phyloP scores from a whole-genome alignment of 352 stramenopile species.

The Globisporangium spiculum region DNA sequence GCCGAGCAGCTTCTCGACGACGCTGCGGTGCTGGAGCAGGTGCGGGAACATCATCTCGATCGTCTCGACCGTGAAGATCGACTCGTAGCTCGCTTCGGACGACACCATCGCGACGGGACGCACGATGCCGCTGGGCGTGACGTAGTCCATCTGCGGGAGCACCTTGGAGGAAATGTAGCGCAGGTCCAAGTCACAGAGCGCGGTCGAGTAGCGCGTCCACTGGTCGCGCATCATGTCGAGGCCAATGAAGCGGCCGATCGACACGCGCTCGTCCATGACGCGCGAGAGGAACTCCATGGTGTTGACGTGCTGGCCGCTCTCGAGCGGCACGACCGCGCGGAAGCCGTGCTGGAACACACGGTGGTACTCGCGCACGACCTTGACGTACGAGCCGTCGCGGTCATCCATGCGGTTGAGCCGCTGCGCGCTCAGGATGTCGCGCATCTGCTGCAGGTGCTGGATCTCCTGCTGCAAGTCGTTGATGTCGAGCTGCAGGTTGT shows the following conservation, averaged over 20 bases:
- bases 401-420: slow-evolving; percentile 41
- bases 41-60: slow-evolving; percentile 56
- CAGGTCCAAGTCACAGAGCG: slow-evolving; percentile 36
- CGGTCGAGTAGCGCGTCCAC: slow-evolving; percentile 47
- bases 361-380: slow-evolving; percentile 53
- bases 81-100: slow-evolving; percentile 36
- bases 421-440: slow-evolving; percentile 26
- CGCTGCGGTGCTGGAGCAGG: slow-evolving; percentile 23
- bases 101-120: slow-evolving; percentile 30
- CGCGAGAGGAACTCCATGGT: slow-evolving; percentile 35
- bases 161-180: slow-evolving; percentile 32
- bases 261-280: slow-evolving; percentile 48
- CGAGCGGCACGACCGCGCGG: slow-evolving; percentile 13
- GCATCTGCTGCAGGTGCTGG: slow-evolving; percentile 30
- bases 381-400: slow-evolving; percentile 42
- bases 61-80: slow-evolving; percentile 38
- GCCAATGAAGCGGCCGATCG: slow-evolving; percentile 37
- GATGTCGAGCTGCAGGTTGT: slow-evolving; percentile 59
- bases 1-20: slow-evolving; percentile 32
- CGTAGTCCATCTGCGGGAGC: slow-evolving; percentile 21
- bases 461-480: slow-evolving; percentile 44
- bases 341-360: slow-evolving; percentile 57
- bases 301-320: slow-evolving; percentile 15
- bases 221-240: slow-evolving; percentile 48
- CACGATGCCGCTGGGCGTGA: slow-evolving; percentile 13